Conservation (phyloP, 805 yeast species). For the Candida xiaguanensis region DNA sequence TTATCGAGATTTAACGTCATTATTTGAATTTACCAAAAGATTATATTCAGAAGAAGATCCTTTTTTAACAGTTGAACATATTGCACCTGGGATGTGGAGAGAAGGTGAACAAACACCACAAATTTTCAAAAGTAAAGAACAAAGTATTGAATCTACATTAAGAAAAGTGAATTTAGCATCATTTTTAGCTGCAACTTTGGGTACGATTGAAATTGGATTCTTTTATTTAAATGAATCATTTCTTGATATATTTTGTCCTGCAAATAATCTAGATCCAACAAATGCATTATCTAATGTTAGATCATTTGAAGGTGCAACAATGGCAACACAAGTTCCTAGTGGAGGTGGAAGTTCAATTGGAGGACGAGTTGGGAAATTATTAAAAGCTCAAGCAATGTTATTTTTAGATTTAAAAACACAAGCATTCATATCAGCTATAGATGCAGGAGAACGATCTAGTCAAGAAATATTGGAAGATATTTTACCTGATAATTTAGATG, state of each 20-base stretch:
- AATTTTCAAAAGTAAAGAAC: constrained; percentile 58
- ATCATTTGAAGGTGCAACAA: constrained; percentile 2
- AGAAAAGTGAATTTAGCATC: constrained; percentile 87
- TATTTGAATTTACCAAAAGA: constrained; percentile 73
- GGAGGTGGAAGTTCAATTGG: constrained; percentile 30
- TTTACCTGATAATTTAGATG: constrained; percentile 64
- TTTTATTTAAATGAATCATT: constrained; percentile 81
- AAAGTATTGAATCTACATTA: constrained; percentile 58
- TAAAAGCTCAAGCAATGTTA: constrained; percentile 77
- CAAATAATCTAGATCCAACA: constrained; percentile 52
- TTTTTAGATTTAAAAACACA: constrained; percentile 90
- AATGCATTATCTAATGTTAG: constrained; percentile 26
- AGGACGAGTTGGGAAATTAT: constrained; percentile 50
- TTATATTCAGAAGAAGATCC: constrained; percentile 71
- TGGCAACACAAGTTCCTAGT: constrained; percentile 19
- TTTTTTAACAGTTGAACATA: constrained; percentile 62
- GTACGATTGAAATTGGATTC: constrained; percentile 83
- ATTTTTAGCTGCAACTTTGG: constrained; percentile 81
- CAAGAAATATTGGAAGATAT: constrained; percentile 69
- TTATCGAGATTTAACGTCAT: constrained; percentile 64
- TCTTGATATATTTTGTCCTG: constrained; percentile 82
- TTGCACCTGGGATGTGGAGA: constrained; percentile 70
- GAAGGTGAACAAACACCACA: constrained; percentile 57
- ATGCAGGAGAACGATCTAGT: constrained; percentile 56
- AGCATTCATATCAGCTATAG: constrained; percentile 86